Conservation (phyloP, 176 grass and related monocot genomes). For the Oryza glaberrima region DNA sequence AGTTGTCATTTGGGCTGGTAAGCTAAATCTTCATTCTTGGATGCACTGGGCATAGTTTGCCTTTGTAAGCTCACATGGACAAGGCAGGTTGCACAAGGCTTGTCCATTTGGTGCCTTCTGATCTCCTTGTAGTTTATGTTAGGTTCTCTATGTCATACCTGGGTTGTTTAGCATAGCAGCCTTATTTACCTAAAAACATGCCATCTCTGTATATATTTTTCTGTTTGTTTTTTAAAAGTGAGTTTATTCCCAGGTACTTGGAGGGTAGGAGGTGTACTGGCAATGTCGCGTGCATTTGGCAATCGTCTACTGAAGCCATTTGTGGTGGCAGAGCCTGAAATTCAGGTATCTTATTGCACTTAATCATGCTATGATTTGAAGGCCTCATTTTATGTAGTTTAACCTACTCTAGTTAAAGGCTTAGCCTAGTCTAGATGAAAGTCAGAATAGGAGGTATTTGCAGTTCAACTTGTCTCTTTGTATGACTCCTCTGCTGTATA, state of each 20-base stretch:
- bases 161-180: neutral
- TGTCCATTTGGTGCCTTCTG: constrained; percentile 36
- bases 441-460: neutral
- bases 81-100: neutral
- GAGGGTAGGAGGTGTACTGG: constrained; percentile 86
- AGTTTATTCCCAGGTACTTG: constrained; percentile 68
- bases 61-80: constrained; percentile 9
- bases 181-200: constrained; percentile 12
- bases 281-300: constrained; percentile 97
- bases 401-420: neutral
- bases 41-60: neutral
- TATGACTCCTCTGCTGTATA: neutral
- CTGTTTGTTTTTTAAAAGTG: constrained; percentile 34
- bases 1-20: constrained; percentile 95
- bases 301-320: constrained; percentile 83
- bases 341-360: constrained; percentile 65
- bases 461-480: neutral
- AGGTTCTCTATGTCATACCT: constrained; percentile 1
- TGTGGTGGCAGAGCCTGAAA: constrained; percentile 89
- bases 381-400: neutral
- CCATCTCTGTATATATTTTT: neutral
- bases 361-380: constrained; percentile 16
- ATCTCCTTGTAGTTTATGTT: constrained; percentile 20
- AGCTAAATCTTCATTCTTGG: constrained; percentile 37
- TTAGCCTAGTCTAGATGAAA: constrained; percentile 3